Evolutionary conservation across 169 alveolate species (phyloP).

Genomic region (Cryptosporidium tyzzeri): DNA sequence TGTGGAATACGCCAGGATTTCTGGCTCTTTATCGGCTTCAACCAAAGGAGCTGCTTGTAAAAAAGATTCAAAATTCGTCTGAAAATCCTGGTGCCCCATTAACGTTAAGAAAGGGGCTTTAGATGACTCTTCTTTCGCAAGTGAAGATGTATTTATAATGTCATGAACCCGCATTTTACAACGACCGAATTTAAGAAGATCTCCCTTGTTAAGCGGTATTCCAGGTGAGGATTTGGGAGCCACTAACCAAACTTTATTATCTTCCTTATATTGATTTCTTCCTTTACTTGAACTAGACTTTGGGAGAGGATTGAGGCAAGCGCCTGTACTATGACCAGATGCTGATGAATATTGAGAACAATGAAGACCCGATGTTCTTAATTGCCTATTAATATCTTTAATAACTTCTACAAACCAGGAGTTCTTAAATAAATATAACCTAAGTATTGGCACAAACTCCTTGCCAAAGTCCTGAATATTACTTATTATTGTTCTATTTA

Average conservation of each 20-base stretch:
- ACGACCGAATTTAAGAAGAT: conserved; percentile 58
- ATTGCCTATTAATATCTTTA: conserved; percentile 12
- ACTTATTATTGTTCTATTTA: not conserved
- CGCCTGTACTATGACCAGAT: not conserved
- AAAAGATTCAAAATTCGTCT: conserved; percentile 14
- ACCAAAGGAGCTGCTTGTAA: conserved; percentile 13
- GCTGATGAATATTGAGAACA: not conserved
- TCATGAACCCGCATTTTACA: conserved; percentile 68
- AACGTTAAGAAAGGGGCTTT: conserved; percentile 42
- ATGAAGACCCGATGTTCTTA: not conserved
- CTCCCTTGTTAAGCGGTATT: conserved; percentile 48
- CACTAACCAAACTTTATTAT: conserved; percentile 55
- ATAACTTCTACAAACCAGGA: conserved; percentile 53
- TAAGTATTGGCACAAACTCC: conserved; percentile 40
- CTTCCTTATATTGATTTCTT: conserved; percentile 31
- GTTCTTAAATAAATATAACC: conserved; percentile 18
- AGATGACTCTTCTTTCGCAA: conserved; percentile 44
- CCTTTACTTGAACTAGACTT: not conserved
- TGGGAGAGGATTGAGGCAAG: not conserved
- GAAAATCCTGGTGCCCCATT: conserved; percentile 13
- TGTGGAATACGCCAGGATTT: not conserved
- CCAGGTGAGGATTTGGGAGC: conserved; percentile 61
- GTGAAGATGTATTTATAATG: conserved; percentile 31
- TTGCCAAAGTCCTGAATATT: not conserved
- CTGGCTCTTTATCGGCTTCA: conserved; percentile 1